phyloP scores from a whole-genome alignment of 768 basidiomycete genomes.

The Paxillus rubicundulus region DNA sequence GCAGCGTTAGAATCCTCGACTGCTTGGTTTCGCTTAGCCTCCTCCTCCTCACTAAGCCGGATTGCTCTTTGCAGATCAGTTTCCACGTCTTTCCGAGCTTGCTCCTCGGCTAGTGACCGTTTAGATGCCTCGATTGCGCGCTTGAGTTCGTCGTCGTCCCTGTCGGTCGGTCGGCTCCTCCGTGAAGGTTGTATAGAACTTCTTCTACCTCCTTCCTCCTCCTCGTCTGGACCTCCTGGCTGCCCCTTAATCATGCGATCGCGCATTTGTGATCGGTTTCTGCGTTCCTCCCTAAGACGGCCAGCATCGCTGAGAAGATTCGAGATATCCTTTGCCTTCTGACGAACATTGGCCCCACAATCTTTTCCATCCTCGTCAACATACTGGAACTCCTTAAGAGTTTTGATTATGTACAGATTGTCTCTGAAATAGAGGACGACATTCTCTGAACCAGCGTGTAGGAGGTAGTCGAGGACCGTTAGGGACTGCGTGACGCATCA shows the following conservation, averaged over 20 bases:
- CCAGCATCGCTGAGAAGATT: constrained; percentile 85
- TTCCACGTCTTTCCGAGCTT: constrained; percentile 63
- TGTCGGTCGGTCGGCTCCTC: constrained; percentile 26
- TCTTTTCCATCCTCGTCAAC: constrained; percentile 95
- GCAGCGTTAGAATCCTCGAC: constrained; percentile 71
- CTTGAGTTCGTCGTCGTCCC: constrained; percentile 81
- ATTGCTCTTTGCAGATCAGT: constrained; percentile 83
- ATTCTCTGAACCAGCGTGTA: constrained; percentile 97
- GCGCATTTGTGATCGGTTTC: constrained; percentile 84
- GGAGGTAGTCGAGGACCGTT: constrained; percentile 91
- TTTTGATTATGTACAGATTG: constrained; percentile 97
- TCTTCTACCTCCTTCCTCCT: constrained; percentile 20
- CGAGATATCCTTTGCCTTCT: constrained; percentile 98
- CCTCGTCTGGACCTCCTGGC: constrained; percentile 37
- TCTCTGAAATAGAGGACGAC: constrained; percentile 98
- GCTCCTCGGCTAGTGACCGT: constrained; percentile 66
- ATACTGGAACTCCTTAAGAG: constrained; percentile 97
- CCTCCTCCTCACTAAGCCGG: constrained; percentile 87
- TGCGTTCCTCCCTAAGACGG: constrained; percentile 82
- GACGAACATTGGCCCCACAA: constrained; percentile 95
- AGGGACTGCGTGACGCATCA: constrained; percentile 54
- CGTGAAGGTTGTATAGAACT: constrained; percentile 16
- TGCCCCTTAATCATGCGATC: constrained; percentile 85
- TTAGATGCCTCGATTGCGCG: constrained; percentile 91
- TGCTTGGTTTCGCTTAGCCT: constrained; percentile 66